These are phyloP conservation scores for Sphagnum contortum DNA, from an alignment of 225 moss, liverwort and hornwort genomes.

Conservation along the genomic window DNA sequence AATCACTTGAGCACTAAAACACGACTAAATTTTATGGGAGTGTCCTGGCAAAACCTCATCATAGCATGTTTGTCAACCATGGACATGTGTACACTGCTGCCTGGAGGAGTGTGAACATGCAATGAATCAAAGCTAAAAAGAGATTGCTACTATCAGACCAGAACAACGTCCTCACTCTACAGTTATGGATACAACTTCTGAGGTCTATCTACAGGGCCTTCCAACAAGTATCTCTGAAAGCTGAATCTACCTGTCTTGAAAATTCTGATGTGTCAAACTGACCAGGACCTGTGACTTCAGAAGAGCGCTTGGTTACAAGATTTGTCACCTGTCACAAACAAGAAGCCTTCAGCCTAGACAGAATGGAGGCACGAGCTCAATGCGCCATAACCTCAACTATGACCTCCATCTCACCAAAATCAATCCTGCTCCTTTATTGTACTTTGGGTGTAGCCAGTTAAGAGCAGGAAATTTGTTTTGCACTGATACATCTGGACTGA, in stretches of 20 bases:
- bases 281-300: constrained; percentile 61
- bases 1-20: background rate
- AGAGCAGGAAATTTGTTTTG: too few relatives aligned
- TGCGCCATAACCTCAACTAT: too few relatives aligned
- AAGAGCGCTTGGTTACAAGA: constrained; percentile 94
- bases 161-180: background rate
- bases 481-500: too few relatives aligned
- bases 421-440: too few relatives aligned
- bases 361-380: too few relatives aligned
- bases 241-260: constrained; percentile 63
- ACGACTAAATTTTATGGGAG: too few relatives aligned
- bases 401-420: too few relatives aligned
- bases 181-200: background rate
- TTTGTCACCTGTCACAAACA: constrained; percentile 61
- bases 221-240: background rate
- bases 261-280: constrained; percentile 97
- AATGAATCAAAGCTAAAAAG: background rate
- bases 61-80: background rate
- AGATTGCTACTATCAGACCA: background rate
- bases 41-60: background rate
- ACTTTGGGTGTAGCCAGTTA: too few relatives aligned
- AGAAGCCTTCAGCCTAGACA: too few relatives aligned
- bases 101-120: too few relatives aligned
- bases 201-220: background rate
- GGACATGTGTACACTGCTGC: background rate